Evolutionary conservation across 2,329 filamentous ascomycete species (phyloP), one percentile per base, ranked within the genome.

Genomic region (Pseudogymnoascus sp.): DNA sequence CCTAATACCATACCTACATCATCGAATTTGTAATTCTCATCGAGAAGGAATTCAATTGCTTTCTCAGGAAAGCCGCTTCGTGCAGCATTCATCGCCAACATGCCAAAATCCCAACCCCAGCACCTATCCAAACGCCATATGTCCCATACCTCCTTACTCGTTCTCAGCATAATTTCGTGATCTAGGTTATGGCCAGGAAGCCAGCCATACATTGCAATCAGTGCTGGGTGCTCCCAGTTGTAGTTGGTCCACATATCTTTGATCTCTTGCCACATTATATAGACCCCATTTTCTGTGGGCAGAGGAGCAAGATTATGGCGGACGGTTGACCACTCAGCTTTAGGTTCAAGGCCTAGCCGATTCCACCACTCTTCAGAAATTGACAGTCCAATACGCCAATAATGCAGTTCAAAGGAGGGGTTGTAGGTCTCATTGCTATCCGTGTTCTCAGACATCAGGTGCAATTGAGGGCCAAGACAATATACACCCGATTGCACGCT

Each of bases 321-420:
- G 3, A 85, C 80, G 1, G 69, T 70, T 1, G 69, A 70, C 83
- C 83, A 86, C 1, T 69, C 66, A 0, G 67, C 58, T 0, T 83
- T 82, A 0, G 78, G 70, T 0, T 73, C 45, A n/a, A 77, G 72
- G 2, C 72, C 72, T 58, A 80, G 79, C 3, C 82, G 75, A 55
- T 71, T 63, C 67, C 81, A 82, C 83, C 84, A 86, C 7, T 71
- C 67, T 2, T 75, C 73, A 3, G 83, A 84, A 1, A 84, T 70
- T 23, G 80, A 76, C 12, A 86, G 75, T 1, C 84, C 84, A 63
- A 86, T 86, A 14, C 80, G 76, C 83, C 83, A 86, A 70, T 86
- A 86, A 5, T 83, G 67, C 4, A 82, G 72, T 72, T 86, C 84
- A 62, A 86, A 86, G 0, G 82, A 79, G n/a, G 84, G 81, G 66